These are phyloP conservation scores for Trifolium dubium DNA, from an alignment of 306 rosid genomes.

Conservation along the genomic window DNA sequence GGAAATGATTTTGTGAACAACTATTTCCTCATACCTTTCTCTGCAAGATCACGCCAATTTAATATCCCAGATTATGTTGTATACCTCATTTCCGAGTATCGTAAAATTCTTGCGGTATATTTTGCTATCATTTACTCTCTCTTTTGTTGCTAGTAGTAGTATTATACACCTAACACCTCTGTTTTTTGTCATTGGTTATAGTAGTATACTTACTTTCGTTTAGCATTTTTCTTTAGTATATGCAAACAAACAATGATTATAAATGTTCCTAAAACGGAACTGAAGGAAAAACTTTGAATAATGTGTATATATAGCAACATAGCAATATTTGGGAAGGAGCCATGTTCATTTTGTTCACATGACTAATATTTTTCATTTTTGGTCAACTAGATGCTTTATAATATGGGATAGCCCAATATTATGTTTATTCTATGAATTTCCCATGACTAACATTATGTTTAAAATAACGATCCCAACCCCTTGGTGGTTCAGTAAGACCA, in stretches of 20 bases:
- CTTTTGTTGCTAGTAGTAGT: not conserved
- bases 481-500: too few species aligned
- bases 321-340: not conserved
- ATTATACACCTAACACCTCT: not conserved
- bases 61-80: slow-evolving; percentile 74
- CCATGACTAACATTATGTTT: too few species aligned
- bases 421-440: not conserved
- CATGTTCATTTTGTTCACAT: not conserved
- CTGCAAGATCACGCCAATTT: slow-evolving; percentile 86
- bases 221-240: not conserved
- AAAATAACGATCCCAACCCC: too few species aligned
- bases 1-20: slow-evolving; percentile 94
- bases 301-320: not conserved
- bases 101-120: slow-evolving; percentile 66
- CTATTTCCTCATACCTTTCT: slow-evolving; percentile 74
- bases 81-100: slow-evolving; percentile 77
- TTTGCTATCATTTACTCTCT: slow-evolving; percentile 20
- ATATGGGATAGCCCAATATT: not conserved
- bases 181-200: not conserved
- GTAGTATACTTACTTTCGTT: not conserved
- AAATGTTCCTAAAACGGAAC: not conserved
- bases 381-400: not conserved
- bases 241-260: not conserved
- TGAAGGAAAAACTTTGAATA: not conserved
- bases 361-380: not conserved